Conservation (phyloP, 1,139 yeast genomes). For the Saccharomyces uvarum region DNA sequence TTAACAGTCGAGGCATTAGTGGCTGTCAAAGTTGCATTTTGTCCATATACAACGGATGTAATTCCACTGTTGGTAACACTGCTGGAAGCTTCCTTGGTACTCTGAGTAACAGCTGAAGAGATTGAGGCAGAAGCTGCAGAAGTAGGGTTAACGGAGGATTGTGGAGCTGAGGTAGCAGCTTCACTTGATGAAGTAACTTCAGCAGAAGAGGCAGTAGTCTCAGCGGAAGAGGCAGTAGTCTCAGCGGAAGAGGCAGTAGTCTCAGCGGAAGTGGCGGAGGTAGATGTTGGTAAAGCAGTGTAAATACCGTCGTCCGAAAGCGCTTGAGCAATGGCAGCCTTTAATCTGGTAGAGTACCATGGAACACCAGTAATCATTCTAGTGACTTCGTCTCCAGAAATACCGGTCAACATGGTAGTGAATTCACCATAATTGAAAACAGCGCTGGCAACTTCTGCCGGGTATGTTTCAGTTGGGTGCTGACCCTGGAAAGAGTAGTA, state of each 20-base stretch:
- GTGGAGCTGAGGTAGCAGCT: constrained; percentile 37
- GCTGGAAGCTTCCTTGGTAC: no score
- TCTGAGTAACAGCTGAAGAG: constrained; percentile 33
- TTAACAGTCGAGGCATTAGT: background rate
- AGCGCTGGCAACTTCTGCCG: constrained; percentile 4
- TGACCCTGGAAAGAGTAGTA: constrained; percentile 3
- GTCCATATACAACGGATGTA: no score
- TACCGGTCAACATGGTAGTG: constrained; percentile 1
- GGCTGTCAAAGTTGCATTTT: background rate
- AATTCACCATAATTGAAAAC: constrained; percentile 2
- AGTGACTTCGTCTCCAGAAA: constrained; percentile 4
- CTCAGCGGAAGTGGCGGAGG: constrained; percentile 4
- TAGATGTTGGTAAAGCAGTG: constrained; percentile 1
- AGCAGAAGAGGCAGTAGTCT: constrained; percentile 9
- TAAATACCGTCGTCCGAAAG: constrained; percentile 6
- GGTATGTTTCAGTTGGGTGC: constrained; percentile 8
- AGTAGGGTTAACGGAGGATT: constrained; percentile 26
- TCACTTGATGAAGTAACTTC: constrained; percentile 29
- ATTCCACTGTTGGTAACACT: no score
- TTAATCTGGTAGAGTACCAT: constrained; percentile 10
- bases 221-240: constrained; percentile 5
- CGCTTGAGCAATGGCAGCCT: constrained; percentile 4
- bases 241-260: constrained; percentile 8
- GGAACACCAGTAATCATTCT: constrained; percentile 13
- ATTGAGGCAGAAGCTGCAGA: constrained; percentile 28